Evolutionary conservation across 163 green algal species (phyloP).

Genomic region (Chlorella variabilis): DNA sequence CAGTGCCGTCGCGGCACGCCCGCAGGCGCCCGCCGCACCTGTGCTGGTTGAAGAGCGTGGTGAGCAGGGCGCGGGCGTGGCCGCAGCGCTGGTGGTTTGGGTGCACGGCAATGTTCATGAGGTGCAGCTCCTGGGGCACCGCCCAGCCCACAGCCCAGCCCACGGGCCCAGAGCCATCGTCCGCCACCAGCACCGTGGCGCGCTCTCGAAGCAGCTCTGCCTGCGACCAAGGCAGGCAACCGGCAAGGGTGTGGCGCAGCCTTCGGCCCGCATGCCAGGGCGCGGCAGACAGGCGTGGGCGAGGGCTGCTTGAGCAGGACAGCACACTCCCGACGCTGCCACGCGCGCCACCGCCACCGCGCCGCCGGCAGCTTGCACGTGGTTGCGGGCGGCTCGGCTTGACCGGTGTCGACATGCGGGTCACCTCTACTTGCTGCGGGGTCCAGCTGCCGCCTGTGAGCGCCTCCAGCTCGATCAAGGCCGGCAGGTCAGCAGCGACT

Average conservation of each 20-base stretch:
- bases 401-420: too few relatives aligned
- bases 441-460: constrained; percentile 17
- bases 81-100: constrained; percentile 10
- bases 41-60: neutral
- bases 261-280: too few relatives aligned
- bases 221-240: too few relatives aligned
- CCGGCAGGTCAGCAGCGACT: neutral
- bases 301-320: too few relatives aligned
- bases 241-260: too few relatives aligned
- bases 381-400: too few relatives aligned
- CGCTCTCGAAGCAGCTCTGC: constrained; percentile 15
- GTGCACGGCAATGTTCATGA: constrained; percentile 25
- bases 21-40: constrained; percentile 1
- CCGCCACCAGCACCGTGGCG: constrained; percentile 22
- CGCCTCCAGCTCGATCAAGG: neutral
- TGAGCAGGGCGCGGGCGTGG: constrained; percentile 12
- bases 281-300: too few relatives aligned
- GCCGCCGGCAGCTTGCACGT: neutral
- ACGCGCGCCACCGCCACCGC: neutral
- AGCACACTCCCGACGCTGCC: too few relatives aligned
- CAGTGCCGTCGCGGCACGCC: too few relatives aligned
- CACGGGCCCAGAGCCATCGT: neutral
- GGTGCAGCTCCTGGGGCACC: constrained; percentile 23
- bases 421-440: constrained; percentile 9
- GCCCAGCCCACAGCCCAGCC: constrained; percentile 31